Evolutionary conservation across 352 stramenopile species (phyloP).

Genomic region (Plasmopara viticola): DNA sequence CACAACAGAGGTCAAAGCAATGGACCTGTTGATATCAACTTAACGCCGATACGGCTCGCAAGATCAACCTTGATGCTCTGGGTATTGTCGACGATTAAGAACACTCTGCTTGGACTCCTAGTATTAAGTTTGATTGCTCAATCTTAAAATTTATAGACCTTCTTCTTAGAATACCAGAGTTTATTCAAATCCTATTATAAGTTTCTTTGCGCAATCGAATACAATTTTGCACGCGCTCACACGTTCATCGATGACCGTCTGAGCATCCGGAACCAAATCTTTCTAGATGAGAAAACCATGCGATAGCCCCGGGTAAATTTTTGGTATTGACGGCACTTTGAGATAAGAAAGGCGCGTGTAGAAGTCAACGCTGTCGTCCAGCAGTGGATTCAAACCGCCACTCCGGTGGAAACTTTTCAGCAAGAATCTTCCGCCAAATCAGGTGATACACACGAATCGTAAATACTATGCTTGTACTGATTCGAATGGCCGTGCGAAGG

Average conservation of each 20-base stretch:
- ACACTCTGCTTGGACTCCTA: too few relatives aligned
- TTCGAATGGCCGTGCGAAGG: conserved; percentile 74
- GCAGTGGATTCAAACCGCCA: conserved; percentile 77
- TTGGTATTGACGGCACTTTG: conserved; percentile 68
- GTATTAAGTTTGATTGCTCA: too few relatives aligned
- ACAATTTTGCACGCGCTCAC: conserved; percentile 66
- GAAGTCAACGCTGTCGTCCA: conserved; percentile 89
- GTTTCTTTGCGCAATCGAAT: conserved; percentile 27
- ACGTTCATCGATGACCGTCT: conserved; percentile 77
- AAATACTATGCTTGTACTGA: conserved; percentile 86
- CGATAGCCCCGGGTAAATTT: conserved; percentile 78
- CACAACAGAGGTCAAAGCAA: too few relatives aligned
- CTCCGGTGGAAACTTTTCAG: conserved; percentile 69
- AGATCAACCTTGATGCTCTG: too few relatives aligned
- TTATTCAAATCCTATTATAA: too few relatives aligned
- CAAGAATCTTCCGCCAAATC: conserved; percentile 70
- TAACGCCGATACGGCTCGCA: too few relatives aligned
- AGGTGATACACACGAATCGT: conserved; percentile 81
- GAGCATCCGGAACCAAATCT: conserved; percentile 69
- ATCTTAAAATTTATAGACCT: too few relatives aligned
- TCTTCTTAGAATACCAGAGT: too few relatives aligned
- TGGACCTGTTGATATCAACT: too few relatives aligned
- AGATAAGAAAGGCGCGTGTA: conserved; percentile 79
- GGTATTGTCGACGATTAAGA: too few relatives aligned
- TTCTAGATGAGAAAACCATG: conserved; percentile 87